Conservation (phyloP, 1,284 basidiomycete species). For the Cryptococcus hybrid region DNA sequence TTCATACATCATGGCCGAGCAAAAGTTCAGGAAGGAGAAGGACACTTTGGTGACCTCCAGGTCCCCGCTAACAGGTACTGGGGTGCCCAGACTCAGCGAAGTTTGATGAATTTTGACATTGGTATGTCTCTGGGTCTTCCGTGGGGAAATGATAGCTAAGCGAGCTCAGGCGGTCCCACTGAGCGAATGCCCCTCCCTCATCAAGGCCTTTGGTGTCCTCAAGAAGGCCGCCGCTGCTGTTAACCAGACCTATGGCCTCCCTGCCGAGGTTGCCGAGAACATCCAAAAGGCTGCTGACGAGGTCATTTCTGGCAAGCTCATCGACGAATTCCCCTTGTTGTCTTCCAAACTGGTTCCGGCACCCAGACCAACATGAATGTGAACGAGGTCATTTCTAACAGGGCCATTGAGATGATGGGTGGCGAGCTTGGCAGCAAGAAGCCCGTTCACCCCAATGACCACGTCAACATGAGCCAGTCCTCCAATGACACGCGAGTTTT, state of each 20-base stretch:
- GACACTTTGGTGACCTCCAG: conserved; percentile 59
- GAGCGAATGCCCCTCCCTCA: conserved; percentile 92
- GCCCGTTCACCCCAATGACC: conserved; percentile 99
- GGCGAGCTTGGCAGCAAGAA: conserved; percentile 94
- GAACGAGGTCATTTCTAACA: conserved; percentile 99
- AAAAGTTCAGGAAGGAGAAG: conserved; percentile 48
- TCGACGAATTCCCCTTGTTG: conserved; percentile 95
- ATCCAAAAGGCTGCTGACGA: conserved; percentile 96
- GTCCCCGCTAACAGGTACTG: conserved; percentile 96
- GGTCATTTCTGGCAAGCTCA: conserved; percentile 94
- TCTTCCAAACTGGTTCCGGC: conserved; percentile 96
- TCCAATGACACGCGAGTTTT: conserved; percentile 89
- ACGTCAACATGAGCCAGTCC: conserved; percentile 99
- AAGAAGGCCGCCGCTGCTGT: conserved; percentile 97
- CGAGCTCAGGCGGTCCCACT: conserved; percentile 60
- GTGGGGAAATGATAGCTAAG: background rate
- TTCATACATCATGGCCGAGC: conserved; percentile 38
- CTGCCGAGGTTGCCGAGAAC: conserved; percentile 81
- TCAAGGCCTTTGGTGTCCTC: conserved; percentile 96
- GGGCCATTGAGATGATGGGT: conserved; percentile 95
- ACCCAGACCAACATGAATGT: conserved; percentile 99
- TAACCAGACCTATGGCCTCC: conserved; percentile 84
- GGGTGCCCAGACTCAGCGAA: conserved; percentile 99
- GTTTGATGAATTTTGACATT: conserved; percentile 98
- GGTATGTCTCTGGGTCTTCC: conserved; percentile 52